Evolutionary conservation across 768 basidiomycete genomes (phyloP).

Genomic region (Phanerochaete sordida): DNA sequence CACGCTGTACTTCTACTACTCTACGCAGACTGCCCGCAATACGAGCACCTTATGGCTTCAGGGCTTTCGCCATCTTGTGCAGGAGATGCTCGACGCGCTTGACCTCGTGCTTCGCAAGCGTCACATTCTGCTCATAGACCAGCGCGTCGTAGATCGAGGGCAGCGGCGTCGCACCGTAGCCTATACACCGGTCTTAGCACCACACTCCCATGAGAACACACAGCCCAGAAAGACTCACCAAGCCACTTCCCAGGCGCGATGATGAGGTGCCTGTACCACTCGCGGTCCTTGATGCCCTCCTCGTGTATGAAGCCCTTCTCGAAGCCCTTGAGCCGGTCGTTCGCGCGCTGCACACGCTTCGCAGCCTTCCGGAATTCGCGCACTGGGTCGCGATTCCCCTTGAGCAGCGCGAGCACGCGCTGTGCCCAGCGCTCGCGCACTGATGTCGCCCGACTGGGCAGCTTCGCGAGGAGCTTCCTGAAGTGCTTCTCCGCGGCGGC

Average conservation of each 20-base stretch:
- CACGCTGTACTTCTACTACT: background rate
- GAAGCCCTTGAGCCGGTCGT: slow-evolving; percentile 62
- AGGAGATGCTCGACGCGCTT: slow-evolving; percentile 51
- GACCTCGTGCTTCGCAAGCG: slow-evolving; percentile 58
- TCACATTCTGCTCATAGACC: slow-evolving; percentile 60
- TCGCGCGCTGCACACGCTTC: slow-evolving; percentile 53
- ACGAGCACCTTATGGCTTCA: background rate
- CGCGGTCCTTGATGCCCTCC: slow-evolving; percentile 71
- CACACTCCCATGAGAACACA: background rate
- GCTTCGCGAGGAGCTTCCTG: slow-evolving; percentile 19
- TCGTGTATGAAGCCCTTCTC: slow-evolving; percentile 79
- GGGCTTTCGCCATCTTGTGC: slow-evolving; percentile 23
- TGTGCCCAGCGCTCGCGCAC: background rate
- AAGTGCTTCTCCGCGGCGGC: slow-evolving; percentile 23
- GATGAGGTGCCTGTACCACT: slow-evolving; percentile 84
- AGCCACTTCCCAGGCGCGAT: slow-evolving; percentile 87
- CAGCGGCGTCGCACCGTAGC: slow-evolving; percentile 82
- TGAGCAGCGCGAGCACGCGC: background rate
- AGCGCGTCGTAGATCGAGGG: slow-evolving; percentile 79
- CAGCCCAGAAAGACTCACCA: slow-evolving; percentile 39
- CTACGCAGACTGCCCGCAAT: background rate
- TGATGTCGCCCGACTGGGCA: background rate
- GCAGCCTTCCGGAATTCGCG: slow-evolving; percentile 53
- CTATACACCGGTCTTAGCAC: slow-evolving; percentile 30
- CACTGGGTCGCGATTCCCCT: slow-evolving; percentile 8